These are phyloP conservation scores for Kitagawia praeruptora DNA, from an alignment of 129 eudicot species.

Conservation along the genomic window DNA sequence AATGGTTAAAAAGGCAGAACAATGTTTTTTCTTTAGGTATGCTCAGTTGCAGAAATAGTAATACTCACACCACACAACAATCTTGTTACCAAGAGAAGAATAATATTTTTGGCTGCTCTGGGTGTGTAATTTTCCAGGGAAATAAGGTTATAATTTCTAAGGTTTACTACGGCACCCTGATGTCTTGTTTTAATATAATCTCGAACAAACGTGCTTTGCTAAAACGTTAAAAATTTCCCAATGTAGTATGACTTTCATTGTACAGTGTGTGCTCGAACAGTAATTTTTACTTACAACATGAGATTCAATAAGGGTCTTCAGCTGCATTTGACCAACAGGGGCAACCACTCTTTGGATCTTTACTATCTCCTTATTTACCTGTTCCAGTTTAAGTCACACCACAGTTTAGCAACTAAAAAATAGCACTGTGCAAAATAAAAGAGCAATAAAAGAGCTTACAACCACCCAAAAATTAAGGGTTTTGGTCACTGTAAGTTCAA, in stretches of 20 bases:
- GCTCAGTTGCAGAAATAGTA: not conserved
- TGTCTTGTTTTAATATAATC: not conserved
- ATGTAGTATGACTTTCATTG: not conserved
- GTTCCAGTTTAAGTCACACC: conserved; percentile 7
- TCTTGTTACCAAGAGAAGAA: not conserved
- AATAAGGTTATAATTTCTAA: not conserved
- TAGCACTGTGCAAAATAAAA: not conserved
- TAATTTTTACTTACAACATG: conserved; percentile 69
- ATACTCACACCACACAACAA: not conserved
- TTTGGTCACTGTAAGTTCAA: not conserved
- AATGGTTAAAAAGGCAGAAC: not conserved
- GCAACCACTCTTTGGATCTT: conserved; percentile 99
- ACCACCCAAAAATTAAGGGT: not conserved
- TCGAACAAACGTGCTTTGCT: not conserved
- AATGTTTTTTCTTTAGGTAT: not conserved
- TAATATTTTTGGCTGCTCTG: not conserved
- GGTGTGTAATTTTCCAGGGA: not conserved
- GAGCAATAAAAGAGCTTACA: not conserved
- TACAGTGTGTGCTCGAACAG: not conserved
- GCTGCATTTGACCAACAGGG: conserved; percentile 98
- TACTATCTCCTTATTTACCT: conserved; percentile 97
- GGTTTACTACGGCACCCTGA: not conserved
- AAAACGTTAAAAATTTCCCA: not conserved
- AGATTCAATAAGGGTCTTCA: conserved; percentile 85
- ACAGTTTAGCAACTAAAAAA: conserved; percentile 4